These are phyloP conservation scores for Rhododendron henanense DNA, from an alignment of 148 eudicot species.

Conservation along the genomic window DNA sequence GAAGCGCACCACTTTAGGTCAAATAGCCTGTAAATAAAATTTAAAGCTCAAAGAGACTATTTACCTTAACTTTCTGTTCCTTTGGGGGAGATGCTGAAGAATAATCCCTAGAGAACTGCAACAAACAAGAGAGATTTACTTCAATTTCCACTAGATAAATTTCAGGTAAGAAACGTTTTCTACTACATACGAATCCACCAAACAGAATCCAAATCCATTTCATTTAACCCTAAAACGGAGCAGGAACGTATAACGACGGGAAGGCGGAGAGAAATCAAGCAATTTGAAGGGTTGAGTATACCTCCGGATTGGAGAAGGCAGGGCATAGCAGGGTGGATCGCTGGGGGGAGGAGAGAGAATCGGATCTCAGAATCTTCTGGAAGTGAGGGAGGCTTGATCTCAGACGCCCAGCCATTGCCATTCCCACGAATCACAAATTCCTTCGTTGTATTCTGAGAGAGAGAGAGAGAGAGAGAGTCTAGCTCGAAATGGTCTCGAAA, in stretches of 20 bases:
- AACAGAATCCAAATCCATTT: background rate
- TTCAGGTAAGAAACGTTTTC: background rate
- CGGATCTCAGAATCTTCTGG: conserved; percentile 30
- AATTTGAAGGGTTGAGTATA: background rate
- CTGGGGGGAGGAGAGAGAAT: conserved; percentile 31
- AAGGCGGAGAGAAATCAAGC: background rate
- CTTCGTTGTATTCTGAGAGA: background rate
- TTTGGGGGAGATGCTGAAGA: background rate
- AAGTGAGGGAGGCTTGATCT: conserved; percentile 49
- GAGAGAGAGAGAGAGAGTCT: background rate
- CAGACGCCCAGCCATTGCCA: conserved; percentile 68
- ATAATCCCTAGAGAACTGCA: background rate
- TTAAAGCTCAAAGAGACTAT: background rate
- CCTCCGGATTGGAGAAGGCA: conserved; percentile 42
- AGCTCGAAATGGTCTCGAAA: background rate
- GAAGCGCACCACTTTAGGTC: background rate
- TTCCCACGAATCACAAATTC: conserved; percentile 16
- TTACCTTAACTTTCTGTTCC: background rate
- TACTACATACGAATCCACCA: background rate
- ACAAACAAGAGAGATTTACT: background rate
- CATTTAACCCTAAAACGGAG: background rate
- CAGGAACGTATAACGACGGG: background rate
- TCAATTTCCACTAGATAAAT: background rate
- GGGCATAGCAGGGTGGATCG: conserved; percentile 40
- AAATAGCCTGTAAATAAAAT: background rate